Percentiles rank a stretch among this genome's conserved stretches.
Conservation (phyloP, 2,329 filamentous ascomycete genomes). For the Fusarium buxicola region DNA sequence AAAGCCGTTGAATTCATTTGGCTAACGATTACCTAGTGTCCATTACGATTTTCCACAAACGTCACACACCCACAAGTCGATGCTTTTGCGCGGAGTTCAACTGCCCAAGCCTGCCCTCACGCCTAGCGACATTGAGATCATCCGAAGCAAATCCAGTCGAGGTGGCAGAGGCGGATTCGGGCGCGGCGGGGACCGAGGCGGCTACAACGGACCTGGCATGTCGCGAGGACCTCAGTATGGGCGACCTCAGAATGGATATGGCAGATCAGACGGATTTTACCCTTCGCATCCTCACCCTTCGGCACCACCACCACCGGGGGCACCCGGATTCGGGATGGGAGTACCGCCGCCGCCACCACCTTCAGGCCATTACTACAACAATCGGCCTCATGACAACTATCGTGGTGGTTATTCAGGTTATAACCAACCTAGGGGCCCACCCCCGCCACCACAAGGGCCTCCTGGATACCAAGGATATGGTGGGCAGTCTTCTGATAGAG, state of each 20-base stretch:
- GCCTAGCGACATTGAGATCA: constrained; percentile 77
- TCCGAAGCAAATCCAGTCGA: constrained; percentile 73
- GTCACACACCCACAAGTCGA: constrained; percentile 85
- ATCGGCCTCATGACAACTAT: constrained; percentile 27
- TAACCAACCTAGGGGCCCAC: constrained; percentile 36
- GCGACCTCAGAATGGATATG: constrained; percentile 40
- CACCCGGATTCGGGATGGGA: constrained; percentile 50
- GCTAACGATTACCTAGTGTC: constrained; percentile 68
- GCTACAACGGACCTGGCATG: constrained; percentile 47
- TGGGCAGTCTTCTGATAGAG: constrained; percentile 31
- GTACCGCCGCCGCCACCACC: constrained; percentile 50
- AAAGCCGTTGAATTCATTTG: neutral
- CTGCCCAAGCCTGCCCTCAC: constrained; percentile 79
- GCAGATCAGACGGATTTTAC: constrained; percentile 30
- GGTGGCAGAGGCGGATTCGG: constrained; percentile 50
- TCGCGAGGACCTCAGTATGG: constrained; percentile 36
- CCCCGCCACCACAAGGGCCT: constrained; percentile 25
- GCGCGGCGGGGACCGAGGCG: constrained; percentile 41
- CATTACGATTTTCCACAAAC: constrained; percentile 84
- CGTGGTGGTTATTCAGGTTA: constrained; percentile 36
- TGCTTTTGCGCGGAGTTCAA: constrained; percentile 87
- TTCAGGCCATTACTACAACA: constrained; percentile 39
- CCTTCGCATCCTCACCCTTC: constrained; percentile 21
- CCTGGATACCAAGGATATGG: constrained; percentile 38
- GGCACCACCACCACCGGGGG: constrained; percentile 50